Evolutionary conservation across 768 basidiomycete genomes (phyloP).

Genomic region (Tulasnella sp.): DNA sequence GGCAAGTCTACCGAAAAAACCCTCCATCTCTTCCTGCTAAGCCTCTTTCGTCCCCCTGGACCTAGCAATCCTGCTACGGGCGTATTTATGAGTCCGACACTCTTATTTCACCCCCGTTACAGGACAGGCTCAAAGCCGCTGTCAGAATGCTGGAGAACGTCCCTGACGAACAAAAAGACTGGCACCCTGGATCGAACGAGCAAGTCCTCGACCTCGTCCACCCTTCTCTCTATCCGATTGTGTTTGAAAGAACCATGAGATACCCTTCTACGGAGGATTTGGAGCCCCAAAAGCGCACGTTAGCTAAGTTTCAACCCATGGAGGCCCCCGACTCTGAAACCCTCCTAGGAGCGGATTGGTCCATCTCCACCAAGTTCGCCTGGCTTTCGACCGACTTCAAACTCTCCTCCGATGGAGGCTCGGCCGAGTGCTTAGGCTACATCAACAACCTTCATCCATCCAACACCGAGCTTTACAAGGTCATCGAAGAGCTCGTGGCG

Average conservation of each 20-base stretch:
- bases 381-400: conserved; percentile 12
- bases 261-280: not conserved
- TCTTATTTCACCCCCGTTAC: conserved; percentile 23
- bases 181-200: conserved; percentile 35
- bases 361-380: not conserved
- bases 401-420: not conserved
- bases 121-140: conserved; percentile 22
- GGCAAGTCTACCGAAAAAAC: not conserved
- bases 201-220: conserved; percentile 38
- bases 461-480: conserved; percentile 1
- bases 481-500: conserved; percentile 2
- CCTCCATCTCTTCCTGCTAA: not conserved
- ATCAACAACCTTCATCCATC: conserved; percentile 12
- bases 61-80: conserved; percentile 17
- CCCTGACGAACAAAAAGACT: conserved; percentile 30
- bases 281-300: not conserved
- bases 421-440: not conserved
- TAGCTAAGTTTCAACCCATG: not conserved
- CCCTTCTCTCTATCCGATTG: conserved; percentile 30
- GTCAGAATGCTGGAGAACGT: conserved; percentile 28
- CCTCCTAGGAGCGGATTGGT: not conserved
- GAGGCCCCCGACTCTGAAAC: not conserved
- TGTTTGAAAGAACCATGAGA: conserved; percentile 26
- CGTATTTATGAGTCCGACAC: conserved; percentile 24
- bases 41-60: too few relatives aligned